A percentile compares a stretch with the other conserved stretches of the same genome.
Conservation (phyloP, 78 protist species). For the Polysphondylium violaceum region DNA sequence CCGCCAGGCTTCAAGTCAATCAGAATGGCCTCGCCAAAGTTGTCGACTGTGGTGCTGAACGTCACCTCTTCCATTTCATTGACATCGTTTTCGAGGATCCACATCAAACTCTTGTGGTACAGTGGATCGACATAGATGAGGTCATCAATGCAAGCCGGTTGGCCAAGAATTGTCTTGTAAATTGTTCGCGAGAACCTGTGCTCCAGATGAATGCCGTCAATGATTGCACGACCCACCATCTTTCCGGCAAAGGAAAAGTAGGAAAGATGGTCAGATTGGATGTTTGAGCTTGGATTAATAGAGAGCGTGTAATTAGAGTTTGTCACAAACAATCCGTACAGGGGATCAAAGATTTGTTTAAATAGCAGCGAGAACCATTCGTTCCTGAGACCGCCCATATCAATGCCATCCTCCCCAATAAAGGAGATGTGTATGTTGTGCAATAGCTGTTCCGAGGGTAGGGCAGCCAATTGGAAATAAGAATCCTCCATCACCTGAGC, state of each 20-base stretch:
- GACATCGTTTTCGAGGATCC: conserved; percentile 38
- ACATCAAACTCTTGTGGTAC: conserved; percentile 13
- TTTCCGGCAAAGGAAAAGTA: conserved; percentile 23
- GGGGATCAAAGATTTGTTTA: conserved; percentile 22
- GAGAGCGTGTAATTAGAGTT: conserved; percentile 29
- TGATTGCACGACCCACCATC: conserved; percentile 27
- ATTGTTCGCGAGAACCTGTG: conserved; percentile 33
- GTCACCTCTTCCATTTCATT: conserved; percentile 56
- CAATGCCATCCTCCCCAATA: conserved; percentile 42
- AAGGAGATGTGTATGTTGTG: conserved; percentile 23
- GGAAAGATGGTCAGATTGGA: conserved; percentile 3
- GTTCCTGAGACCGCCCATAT: conserved; percentile 57
- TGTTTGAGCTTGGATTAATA: conserved; percentile 11
- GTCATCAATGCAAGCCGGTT: conserved; percentile 16
- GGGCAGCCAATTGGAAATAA: not conserved
- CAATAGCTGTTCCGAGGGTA: not conserved
- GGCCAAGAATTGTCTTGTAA: conserved; percentile 18
- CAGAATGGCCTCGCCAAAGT: not conserved
- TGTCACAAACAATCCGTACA: conserved; percentile 4
- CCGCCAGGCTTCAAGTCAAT: conserved; percentile 35
- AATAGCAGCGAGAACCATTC: conserved; percentile 36
- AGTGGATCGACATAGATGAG: conserved; percentile 27
- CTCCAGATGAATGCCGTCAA: conserved; percentile 31
- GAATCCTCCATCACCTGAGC: conserved; percentile 23
- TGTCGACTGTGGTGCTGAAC: conserved; percentile 23